Evolutionary conservation across 345 rosid genomes (phyloP), one percentile per base, ranked within the genome.

Genomic region (Viola odorata): DNA sequence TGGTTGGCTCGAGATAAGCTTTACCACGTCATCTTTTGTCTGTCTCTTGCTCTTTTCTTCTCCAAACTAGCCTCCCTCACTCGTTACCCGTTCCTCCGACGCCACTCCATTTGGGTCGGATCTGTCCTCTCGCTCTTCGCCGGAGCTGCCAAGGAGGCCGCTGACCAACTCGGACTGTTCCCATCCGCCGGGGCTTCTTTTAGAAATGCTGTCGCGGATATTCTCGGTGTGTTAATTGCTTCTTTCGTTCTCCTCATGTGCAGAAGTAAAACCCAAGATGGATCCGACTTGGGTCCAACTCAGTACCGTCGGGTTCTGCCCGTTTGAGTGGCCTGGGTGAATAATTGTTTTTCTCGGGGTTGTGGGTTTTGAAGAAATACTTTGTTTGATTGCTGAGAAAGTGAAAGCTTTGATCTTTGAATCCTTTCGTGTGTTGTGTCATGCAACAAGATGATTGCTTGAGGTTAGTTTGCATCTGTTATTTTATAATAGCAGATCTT

Each of bases 101-200:
- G 78, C 53, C 71, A 81, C 67, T 85, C 86, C 36, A 69, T 87
- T 37, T 58, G 68, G 64, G 53, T 81, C 74, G 98, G 96, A 55
- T 87, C 96, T 57, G 65, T 76, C 6, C 69, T 83, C 67, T 89
- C 98, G 50, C 91, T 89, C 66, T 51, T 77, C 52, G 88, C 91
- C 62, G 98, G 98, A 49, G 96, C 94, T 11, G 86, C 91, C 73
- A 92, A 92, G 76, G 96, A 92, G 77, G 84, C 80, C 8, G 96
- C 87, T n/a, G 94, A 92, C 64, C 94, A 92, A 6, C 53, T 92
- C 52, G 91, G 94, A 0, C 0, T 84, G 62, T 85, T 92, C 77
- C 94, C 86, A 10, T 92, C 98, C 8, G 80, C 96, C 11, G 96
- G 94, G 3, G 96, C 96, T 15, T 92, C 98, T 5, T 49, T 79